Percentiles rank a stretch among this genome's conserved stretches.
These are phyloP conservation scores for Bassia scoparia DNA, from an alignment of 148 eudicot genomes.

Conservation along the genomic window DNA sequence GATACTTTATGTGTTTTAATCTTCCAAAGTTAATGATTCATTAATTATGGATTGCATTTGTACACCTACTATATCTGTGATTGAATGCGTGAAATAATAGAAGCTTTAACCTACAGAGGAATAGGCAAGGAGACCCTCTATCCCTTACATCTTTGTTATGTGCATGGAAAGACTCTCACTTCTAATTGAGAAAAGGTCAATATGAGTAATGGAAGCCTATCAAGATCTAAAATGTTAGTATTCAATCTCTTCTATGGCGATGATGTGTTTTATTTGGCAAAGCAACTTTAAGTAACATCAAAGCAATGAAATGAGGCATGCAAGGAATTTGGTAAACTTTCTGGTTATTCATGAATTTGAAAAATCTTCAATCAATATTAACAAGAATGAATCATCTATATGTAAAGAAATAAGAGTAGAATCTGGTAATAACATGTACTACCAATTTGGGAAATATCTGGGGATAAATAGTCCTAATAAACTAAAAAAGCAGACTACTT, in stretches of 20 bases:
- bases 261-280: not conserved
- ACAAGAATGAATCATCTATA: too few relatives aligned
- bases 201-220: too few relatives aligned
- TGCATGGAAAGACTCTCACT: not conserved
- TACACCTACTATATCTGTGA: too few relatives aligned
- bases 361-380: not conserved
- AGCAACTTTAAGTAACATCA: not conserved
- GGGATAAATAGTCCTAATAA: not conserved
- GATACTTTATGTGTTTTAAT: not conserved
- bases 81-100: not conserved
- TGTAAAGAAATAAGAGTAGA: too few relatives aligned
- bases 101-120: not conserved
- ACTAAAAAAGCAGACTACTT: not conserved
- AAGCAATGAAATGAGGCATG: not conserved
- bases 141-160: not conserved
- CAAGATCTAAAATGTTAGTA: accelerated
- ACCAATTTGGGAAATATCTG: not conserved
- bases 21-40: accelerated
- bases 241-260: not conserved
- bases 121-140: not conserved
- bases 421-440: not conserved
- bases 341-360: not conserved
- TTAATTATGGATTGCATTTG: not conserved
- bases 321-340: too few relatives aligned
- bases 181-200: too few relatives aligned